Percentiles rank a stretch among this genome's conserved stretches.
phyloP scores from a whole-genome alignment of 1,284 basidiomycete genomes.

The Ustilago shanxiensis region DNA sequence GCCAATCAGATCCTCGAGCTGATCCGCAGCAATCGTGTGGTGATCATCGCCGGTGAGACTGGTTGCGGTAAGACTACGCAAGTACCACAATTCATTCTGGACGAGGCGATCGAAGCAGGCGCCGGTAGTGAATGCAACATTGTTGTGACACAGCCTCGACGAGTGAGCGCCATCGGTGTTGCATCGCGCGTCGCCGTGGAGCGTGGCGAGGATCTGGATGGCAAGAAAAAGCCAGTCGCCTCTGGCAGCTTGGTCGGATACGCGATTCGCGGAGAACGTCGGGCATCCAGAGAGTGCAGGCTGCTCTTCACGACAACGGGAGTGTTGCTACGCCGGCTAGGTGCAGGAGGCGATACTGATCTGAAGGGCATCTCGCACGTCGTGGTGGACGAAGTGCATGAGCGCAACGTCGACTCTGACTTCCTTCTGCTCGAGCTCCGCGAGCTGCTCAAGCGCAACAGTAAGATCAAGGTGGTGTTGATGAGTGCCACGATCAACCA shows the following conservation, averaged over 20 bases:
- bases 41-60: conserved; percentile 69
- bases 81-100: conserved; percentile 86
- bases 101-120: conserved; percentile 78
- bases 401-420: conserved; percentile 89
- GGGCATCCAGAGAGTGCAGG: conserved; percentile 74
- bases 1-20: conserved; percentile 76
- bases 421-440: conserved; percentile 86
- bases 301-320: conserved; percentile 93
- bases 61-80: conserved; percentile 86
- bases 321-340: conserved; percentile 83
- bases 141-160: conserved; percentile 88
- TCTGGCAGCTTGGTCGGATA: conserved; percentile 78
- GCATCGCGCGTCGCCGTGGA: conserved; percentile 88
- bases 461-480: conserved; percentile 80
- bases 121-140: conserved; percentile 81
- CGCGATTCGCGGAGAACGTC: conserved; percentile 89
- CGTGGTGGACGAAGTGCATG: conserved; percentile 93
- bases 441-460: conserved; percentile 80
- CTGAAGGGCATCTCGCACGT: conserved; percentile 83
- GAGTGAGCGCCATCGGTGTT: conserved; percentile 89
- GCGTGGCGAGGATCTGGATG: conserved; percentile 79
- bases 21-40: conserved; percentile 46
- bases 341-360: conserved; percentile 78
- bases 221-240: conserved; percentile 37
- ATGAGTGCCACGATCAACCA: conserved; percentile 67